A percentile compares a stretch with the other conserved stretches of the same genome.
These are phyloP conservation scores for Ganoderma leucocontextum DNA, from an alignment of 1,284 basidiomycete genomes.

Conservation along the genomic window DNA sequence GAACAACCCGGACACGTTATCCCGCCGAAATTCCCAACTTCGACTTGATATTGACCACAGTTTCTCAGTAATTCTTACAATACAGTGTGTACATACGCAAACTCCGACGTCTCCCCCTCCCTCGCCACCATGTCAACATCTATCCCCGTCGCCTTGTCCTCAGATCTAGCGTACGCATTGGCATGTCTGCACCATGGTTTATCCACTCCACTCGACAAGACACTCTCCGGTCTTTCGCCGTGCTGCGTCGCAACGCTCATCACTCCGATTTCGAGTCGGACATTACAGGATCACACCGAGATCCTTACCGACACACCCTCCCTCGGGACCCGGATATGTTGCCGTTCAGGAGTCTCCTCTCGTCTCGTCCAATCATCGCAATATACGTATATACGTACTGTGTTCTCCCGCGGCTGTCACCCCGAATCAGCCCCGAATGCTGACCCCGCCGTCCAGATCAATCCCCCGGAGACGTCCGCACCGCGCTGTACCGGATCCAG, in stretches of 20 bases:
- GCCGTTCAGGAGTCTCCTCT: neutral
- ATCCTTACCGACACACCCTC: neutral
- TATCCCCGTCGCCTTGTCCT: neutral
- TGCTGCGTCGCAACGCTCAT: constrained; percentile 13
- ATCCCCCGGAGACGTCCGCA: neutral
- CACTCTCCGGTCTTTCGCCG: neutral
- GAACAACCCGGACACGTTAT: neutral
- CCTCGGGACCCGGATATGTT: neutral
- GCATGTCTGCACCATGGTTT: neutral
- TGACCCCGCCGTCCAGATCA: neutral
- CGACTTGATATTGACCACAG: neutral
- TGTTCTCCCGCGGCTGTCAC: constrained; percentile 1
- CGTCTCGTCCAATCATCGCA: neutral
- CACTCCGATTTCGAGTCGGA: constrained; percentile 6
- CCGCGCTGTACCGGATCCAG: neutral
- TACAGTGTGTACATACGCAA: neutral
- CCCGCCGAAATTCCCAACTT: neutral
- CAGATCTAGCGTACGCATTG: neutral
- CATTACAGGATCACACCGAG: neutral
- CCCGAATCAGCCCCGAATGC: neutral
- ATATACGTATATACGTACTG: neutral
- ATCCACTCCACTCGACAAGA: neutral
- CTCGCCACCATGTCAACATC: neutral
- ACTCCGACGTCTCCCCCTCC: neutral
- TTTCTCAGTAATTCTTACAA: neutral